These are phyloP conservation scores for Baudoinia panamericana DNA, from an alignment of 495 filamentous ascomycete genomes.

Conservation along the genomic window DNA sequence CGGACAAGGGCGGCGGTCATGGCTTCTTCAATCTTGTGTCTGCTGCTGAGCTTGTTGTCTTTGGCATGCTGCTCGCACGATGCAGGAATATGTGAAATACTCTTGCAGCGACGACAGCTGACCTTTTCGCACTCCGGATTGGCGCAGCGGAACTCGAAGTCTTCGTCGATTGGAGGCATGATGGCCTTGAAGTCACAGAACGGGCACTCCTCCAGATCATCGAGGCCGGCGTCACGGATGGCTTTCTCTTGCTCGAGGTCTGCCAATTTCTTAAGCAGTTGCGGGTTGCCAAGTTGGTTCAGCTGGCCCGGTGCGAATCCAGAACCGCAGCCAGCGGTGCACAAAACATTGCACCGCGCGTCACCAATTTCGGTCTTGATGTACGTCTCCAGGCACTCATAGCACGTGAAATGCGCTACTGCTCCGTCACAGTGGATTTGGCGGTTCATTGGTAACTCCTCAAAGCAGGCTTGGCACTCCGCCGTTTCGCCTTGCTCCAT, in stretches of 20 bases:
- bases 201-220: constrained; percentile 44
- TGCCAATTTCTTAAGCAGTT: constrained; percentile 46
- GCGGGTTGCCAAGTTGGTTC: constrained; percentile 44
- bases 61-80: constrained; percentile 56
- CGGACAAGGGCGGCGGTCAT: constrained; percentile 69
- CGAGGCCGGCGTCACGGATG: constrained; percentile 35
- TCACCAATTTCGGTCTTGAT: constrained; percentile 57
- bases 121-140: constrained; percentile 50
- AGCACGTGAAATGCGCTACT: constrained; percentile 55
- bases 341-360: constrained; percentile 37
- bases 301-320: constrained; percentile 38
- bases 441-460: constrained; percentile 48
- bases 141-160: constrained; percentile 63
- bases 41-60: constrained; percentile 44
- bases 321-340: constrained; percentile 35
- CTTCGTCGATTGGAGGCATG: constrained; percentile 49
- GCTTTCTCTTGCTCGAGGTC: constrained; percentile 55
- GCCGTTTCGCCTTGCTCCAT: constrained; percentile 13
- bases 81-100: constrained; percentile 59
- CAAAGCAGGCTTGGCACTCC: constrained; percentile 44
- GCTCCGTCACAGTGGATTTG: constrained; percentile 53
- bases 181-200: constrained; percentile 74
- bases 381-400: constrained; percentile 45
- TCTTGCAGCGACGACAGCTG: constrained; percentile 63
- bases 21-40: constrained; percentile 65